phyloP scores from a whole-genome alignment of 2,329 filamentous ascomycete species.

The Botrytis tulipae region DNA sequence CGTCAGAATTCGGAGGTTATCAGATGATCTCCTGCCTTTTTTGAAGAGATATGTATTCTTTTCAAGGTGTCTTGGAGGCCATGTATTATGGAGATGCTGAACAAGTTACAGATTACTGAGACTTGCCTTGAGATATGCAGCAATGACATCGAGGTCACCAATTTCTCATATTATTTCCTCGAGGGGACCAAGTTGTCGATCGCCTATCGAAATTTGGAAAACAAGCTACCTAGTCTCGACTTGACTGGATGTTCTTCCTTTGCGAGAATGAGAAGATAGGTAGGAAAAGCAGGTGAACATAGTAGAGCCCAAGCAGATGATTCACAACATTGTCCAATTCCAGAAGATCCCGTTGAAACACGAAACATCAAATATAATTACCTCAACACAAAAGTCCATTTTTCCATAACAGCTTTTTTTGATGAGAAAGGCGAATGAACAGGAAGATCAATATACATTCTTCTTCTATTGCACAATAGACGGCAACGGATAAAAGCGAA shows the following conservation, averaged over 20 bases:
- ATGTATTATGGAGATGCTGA: fast-evolving
- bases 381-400: not conserved
- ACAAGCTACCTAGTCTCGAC: not conserved
- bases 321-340: fast-evolving
- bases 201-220: not conserved
- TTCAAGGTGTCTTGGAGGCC: fast-evolving
- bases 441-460: not conserved
- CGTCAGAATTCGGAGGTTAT: not conserved
- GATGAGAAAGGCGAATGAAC: not conserved
- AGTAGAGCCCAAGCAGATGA: not conserved
- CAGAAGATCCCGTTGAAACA: fast-evolving
- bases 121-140: not conserved
- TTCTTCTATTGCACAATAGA: not conserved
- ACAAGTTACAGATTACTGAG: not conserved
- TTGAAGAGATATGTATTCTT: not conserved
- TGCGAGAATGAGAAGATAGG: no score
- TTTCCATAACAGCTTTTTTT: not conserved
- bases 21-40: not conserved
- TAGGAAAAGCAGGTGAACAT: not conserved
- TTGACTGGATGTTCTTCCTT: not conserved
- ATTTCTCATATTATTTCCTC: not conserved
- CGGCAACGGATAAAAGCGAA: fast-evolving
- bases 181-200: not conserved
- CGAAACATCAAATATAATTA: not conserved
- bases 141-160: not conserved